Evolutionary conservation across 2,329 filamentous ascomycete species (phyloP).

Genomic region (Ophiostoma montium): DNA sequence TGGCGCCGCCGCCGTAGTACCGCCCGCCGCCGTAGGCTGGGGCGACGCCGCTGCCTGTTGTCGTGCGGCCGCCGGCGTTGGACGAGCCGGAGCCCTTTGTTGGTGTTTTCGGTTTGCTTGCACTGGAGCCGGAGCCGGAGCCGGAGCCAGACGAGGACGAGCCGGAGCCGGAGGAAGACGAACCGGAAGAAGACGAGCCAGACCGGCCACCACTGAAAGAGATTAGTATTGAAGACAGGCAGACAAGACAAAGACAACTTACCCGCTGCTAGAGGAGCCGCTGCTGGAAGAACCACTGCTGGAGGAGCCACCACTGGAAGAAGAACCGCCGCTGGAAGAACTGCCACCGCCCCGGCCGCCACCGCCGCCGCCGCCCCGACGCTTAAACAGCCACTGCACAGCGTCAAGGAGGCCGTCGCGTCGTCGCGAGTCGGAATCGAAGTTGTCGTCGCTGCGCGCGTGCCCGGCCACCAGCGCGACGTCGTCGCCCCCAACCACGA

Average conservation of each 20-base stretch:
- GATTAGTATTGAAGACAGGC: background rate
- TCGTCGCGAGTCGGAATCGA: background rate
- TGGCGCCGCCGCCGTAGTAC: conserved; percentile 54
- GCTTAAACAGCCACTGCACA: conserved; percentile 33
- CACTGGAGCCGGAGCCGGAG: conserved; percentile 2
- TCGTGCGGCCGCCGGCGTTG: conserved; percentile 37
- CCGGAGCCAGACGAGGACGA: conserved; percentile 11
- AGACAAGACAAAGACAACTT: background rate
- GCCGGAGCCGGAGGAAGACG: background rate
- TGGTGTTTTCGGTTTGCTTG: conserved; percentile 7
- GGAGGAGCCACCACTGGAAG: background rate
- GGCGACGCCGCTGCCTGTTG: conserved; percentile 40
- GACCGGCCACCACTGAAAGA: background rate
- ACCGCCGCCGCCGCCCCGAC: conserved; percentile 43
- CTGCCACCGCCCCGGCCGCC: conserved; percentile 7
- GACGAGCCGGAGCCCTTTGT: conserved; percentile 16
- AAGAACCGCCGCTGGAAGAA: conserved; percentile 11
- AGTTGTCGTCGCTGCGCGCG: background rate
- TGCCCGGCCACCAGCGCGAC: background rate
- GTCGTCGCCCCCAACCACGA: background rate
- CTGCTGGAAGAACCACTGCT: background rate
- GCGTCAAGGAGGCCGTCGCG: conserved; percentile 7
- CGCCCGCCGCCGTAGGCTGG: conserved; percentile 46
- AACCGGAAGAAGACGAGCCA: background rate
- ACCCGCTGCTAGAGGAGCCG: no score